These are phyloP conservation scores for Patellaria atrata DNA, from an alignment of 495 filamentous ascomycete genomes.

Conservation along the genomic window DNA sequence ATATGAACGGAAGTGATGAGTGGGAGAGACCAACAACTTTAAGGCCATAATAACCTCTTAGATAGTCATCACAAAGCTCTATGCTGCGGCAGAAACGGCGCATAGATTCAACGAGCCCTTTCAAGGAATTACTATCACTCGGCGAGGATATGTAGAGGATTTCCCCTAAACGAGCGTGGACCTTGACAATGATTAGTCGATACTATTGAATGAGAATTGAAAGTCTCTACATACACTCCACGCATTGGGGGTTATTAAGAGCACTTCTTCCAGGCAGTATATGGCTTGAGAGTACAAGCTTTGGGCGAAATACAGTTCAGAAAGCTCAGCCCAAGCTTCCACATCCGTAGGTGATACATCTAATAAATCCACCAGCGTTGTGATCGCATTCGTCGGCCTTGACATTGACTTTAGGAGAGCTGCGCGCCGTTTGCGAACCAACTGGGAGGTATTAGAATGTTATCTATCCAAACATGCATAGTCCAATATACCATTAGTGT, in stretches of 20 bases:
- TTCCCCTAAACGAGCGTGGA: conserved; percentile 82
- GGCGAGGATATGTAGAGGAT: conserved; percentile 52
- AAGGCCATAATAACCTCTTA: conserved; percentile 85
- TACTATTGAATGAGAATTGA: neutral
- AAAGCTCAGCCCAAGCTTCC: conserved; percentile 87
- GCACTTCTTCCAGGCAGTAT: conserved; percentile 79
- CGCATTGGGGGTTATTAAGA: conserved; percentile 78
- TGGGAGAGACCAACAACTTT: conserved; percentile 48
- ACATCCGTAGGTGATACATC: conserved; percentile 78
- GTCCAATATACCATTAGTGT: conserved; percentile 52
- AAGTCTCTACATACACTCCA: conserved; percentile 60
- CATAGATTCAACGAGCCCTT: conserved; percentile 52
- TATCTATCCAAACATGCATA: neutral
- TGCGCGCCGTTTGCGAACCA: conserved; percentile 72
- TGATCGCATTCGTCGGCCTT: conserved; percentile 54
- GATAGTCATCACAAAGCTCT: conserved; percentile 83
- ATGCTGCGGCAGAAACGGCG: conserved; percentile 78
- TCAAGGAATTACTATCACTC: conserved; percentile 32
- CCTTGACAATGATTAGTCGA: conserved; percentile 30
- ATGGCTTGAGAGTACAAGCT: conserved; percentile 68
- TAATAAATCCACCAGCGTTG: conserved; percentile 56
- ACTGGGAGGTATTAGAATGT: conserved; percentile 32
- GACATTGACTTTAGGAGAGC: conserved; percentile 63
- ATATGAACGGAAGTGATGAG: neutral
- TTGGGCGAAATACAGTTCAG: conserved; percentile 67